Percentiles rank a stretch among this genome's conserved stretches.
Conservation (phyloP, 441 rosid species). For the Eutrema salsugineum region DNA sequence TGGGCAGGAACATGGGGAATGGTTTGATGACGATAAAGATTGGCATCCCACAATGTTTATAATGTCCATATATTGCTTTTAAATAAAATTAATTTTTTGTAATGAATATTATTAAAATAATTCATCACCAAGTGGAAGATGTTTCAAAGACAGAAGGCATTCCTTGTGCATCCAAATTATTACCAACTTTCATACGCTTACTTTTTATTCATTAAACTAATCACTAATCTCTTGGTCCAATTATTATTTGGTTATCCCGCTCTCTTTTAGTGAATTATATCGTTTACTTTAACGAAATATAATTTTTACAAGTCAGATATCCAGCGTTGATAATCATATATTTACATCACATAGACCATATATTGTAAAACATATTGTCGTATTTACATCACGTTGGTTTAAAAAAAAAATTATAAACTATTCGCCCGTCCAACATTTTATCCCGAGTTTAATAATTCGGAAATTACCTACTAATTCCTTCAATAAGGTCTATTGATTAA, state of each 20-base stretch:
- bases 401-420: too few species aligned
- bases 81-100: background rate
- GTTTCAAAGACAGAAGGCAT: slow-evolving; percentile 54
- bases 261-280: background rate
- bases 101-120: slow-evolving; percentile 11
- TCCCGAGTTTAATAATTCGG: background rate
- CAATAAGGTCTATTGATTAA: background rate
- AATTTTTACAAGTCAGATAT: background rate
- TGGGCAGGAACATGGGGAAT: slow-evolving; percentile 33
- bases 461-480: background rate
- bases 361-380: background rate
- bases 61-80: slow-evolving; percentile 16
- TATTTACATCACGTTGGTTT: too few species aligned
- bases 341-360: background rate
- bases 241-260: background rate
- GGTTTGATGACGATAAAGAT: slow-evolving; percentile 32
- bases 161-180: slow-evolving; percentile 40
- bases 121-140: slow-evolving; percentile 31
- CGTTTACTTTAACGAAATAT: background rate
- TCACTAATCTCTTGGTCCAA: background rate
- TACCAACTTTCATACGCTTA: slow-evolving; percentile 10
- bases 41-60: slow-evolving; percentile 14
- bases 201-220: background rate
- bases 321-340: background rate
- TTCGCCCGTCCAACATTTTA: background rate